Evolutionary conservation across 306 rosid species (phyloP), one percentile per base, ranked within the genome.

Genomic region (Hippophae tibetana): DNA sequence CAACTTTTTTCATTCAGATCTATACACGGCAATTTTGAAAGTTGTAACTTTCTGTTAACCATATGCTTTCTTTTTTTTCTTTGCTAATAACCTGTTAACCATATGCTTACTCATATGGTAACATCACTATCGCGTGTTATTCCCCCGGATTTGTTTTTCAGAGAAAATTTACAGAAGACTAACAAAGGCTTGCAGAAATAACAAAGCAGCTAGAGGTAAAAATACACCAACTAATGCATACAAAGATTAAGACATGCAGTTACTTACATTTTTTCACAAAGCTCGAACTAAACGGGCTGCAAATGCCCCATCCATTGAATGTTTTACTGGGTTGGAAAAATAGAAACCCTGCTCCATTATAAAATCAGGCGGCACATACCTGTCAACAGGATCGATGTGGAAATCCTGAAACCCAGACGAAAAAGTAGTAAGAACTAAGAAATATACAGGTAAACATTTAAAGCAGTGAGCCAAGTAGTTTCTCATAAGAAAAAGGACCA

Each of bases 281-380:
- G 66, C 59, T 61, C 82, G 85, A 59, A 75, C 72, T 50, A 89
- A 68, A 42, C 92, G 85, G 63, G 95, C 89, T 11, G 90, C 95
- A 41, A 85, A 89, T 58, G 95, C 83, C 48, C 97, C 90, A 42
- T 89, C 95, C 38, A 85, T 74, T 6, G 78, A 79, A 68, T 86
- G 95, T 61, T 81, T 83, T 13, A 79, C 82, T 0, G 97, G 97
- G 75, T 81, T 65, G 69, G 95, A 89, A 72, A 63, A 83, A 74
- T 79, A 89, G 84, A 85, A 89, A 61, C 90, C 89, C 5, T 55
- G 49, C 7, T 70, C 70, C 4, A 82, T 85, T 60, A 76, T 81
- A 44, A 89, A 85, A 27, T 85, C 83, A 58, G 75, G 67, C 38
- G 94, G 80, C 43, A 85, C 88, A 66, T 64, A 89, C 73, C 69